Evolutionary conservation across 352 stramenopile species (phyloP), one percentile per base, ranked within the genome.

Genomic region (Phytophthora pinifolia): DNA sequence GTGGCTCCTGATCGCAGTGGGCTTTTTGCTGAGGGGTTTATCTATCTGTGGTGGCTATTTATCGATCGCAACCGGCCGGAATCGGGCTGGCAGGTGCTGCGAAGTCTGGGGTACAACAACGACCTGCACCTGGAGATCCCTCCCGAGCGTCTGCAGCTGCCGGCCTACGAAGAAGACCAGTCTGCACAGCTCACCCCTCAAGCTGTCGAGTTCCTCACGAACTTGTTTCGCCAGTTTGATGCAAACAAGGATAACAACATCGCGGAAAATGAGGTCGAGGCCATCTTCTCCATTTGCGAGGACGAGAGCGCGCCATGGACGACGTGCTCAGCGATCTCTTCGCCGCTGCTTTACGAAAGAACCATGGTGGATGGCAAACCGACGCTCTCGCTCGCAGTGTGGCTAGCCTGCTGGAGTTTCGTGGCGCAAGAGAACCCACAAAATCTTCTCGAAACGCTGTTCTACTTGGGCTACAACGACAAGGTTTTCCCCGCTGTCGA

Each of bases 11-110:
- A 90, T 52, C 72, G 80, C 29, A 82, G 60, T 39, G 84, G 79
- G 31, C 61, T 96, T 56, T 74, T 72, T 48, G 60, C 95, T 17
- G 70, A 94, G 4, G 88, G 88, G 0, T 96, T 96, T 30, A 72
- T 85, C 33, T 86, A 88, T 55, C 55, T 96, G 32, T 94, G 85
- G 78, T 81, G 91, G 65, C 54, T 94, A 41, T 95, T 95, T 67
- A 94, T 96, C 55, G 78, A 94, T 47, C 86, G 86, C 46, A 91
- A 93, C 41, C 83, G 87, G 2, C 83, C 86, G n/a, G 88, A 96
- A 70, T 89, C 77, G 10, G 89, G 84, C 62, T 96, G 88, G 88
- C 83, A 93, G 52, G 83, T 92, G 36, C 61, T 94, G 42, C 82
- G 84, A 9, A 85, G 71, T 57, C 64, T 94, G 30, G 84, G 82